Evolutionary conservation across 768 basidiomycete genomes (phyloP).

Genomic region (Trametes villosa): DNA sequence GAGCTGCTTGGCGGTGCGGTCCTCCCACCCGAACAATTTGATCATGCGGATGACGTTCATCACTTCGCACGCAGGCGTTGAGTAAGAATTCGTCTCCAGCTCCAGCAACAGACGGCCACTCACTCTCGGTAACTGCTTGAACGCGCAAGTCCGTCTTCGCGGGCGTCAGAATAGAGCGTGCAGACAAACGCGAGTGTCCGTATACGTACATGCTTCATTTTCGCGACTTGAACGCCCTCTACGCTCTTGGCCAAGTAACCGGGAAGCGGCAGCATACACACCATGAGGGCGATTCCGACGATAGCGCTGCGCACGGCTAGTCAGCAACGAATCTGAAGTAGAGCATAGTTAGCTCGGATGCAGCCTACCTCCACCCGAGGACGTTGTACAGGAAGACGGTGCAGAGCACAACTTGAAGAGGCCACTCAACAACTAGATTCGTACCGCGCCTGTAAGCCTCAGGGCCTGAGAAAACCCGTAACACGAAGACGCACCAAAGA

Average conservation of each 20-base stretch:
- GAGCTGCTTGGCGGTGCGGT: slow-evolving; percentile 54
- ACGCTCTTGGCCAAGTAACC: slow-evolving; percentile 42
- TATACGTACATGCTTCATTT: slow-evolving; percentile 44
- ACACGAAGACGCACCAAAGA: slow-evolving; percentile 31
- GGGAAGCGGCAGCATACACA: slow-evolving; percentile 45
- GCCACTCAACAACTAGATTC: neutral
- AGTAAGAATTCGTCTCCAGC: neutral
- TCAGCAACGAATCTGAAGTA: slow-evolving; percentile 37
- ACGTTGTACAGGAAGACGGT: slow-evolving; percentile 46
- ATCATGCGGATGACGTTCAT: slow-evolving; percentile 47
- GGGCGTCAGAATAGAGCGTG: neutral
- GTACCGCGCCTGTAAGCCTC: neutral
- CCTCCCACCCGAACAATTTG: slow-evolving; percentile 51
- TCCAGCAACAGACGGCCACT: neutral
- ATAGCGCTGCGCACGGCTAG: slow-evolving; percentile 33
- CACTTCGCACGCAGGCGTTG: slow-evolving; percentile 40
- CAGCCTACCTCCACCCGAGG: slow-evolving; percentile 49
- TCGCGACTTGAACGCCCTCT: slow-evolving; percentile 38
- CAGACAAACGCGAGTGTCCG: neutral
- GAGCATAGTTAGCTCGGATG: too few species aligned
- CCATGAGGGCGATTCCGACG: slow-evolving; percentile 32
- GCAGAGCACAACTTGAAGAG: slow-evolving; percentile 26
- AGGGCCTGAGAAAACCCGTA: slow-evolving; percentile 25
- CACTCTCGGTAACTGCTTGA: slow-evolving; percentile 49
- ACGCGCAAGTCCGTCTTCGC: slow-evolving; percentile 51